A percentile compares a stretch with the other conserved stretches of the same genome.
Conservation (phyloP, 1,284 basidiomycete genomes). For the Cutaneotrichosporon sp. region DNA sequence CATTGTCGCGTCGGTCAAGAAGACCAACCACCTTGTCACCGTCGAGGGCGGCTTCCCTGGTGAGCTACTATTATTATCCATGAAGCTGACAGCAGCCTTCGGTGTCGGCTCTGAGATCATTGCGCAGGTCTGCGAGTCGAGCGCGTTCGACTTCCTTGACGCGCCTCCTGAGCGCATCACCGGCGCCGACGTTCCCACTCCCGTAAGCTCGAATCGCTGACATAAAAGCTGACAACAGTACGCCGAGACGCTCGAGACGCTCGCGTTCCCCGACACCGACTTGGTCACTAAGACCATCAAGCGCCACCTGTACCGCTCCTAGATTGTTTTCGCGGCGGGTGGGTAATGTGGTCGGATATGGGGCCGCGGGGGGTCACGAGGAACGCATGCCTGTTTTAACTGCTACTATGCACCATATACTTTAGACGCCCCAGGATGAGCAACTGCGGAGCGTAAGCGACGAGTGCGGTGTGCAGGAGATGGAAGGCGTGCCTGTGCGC, state of each 20-base stretch:
- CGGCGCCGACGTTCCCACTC: constrained; percentile 92
- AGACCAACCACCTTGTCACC: constrained; percentile 91
- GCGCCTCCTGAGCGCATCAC: constrained; percentile 96
- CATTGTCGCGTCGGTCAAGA: constrained; percentile 92
- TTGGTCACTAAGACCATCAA: constrained; percentile 86
- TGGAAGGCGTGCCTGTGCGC: too few relatives aligned
- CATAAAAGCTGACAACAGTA: constrained; percentile 56
- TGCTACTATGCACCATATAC: neutral
- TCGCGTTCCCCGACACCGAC: constrained; percentile 85
- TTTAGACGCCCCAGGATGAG: too few relatives aligned
- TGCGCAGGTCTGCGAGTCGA: constrained; percentile 91
- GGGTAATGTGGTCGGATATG: neutral
- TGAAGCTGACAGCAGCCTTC: constrained; percentile 57
- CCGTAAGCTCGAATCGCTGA: constrained; percentile 57
- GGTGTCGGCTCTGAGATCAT: constrained; percentile 98
- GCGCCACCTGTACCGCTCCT: constrained; percentile 64
- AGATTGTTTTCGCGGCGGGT: constrained; percentile 3
- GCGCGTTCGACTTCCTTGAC: constrained; percentile 95
- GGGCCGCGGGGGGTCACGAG: neutral
- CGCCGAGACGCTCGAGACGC: constrained; percentile 76
- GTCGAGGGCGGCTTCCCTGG: constrained; percentile 97
- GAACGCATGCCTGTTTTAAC: too few relatives aligned
- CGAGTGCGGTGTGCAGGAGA: too few relatives aligned
- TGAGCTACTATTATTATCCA: constrained; percentile 10
- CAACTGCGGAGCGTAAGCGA: too few relatives aligned